Evolutionary conservation across 768 basidiomycete genomes (phyloP).

Genomic region (Hemileccinum impolitum): DNA sequence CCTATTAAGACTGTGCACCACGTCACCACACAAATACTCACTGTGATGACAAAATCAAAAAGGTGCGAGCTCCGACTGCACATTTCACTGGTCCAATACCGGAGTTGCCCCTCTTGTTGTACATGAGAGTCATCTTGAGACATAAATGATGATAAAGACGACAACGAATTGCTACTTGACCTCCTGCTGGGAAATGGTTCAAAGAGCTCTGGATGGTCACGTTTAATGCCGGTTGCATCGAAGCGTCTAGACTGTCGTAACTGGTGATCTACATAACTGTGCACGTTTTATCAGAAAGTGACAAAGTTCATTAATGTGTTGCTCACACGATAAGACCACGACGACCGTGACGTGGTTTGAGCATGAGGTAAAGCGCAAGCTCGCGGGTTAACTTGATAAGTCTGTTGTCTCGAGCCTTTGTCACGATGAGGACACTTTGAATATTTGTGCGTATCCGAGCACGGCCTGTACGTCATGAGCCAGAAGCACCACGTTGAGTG

Average conservation of each 20-base stretch:
- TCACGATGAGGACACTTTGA: conserved; percentile 91
- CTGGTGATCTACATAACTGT: conserved; percentile 92
- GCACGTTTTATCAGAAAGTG: conserved; percentile 13
- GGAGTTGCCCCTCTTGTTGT: conserved; percentile 80
- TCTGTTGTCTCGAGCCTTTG: conserved; percentile 95
- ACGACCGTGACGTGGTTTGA: conserved; percentile 61
- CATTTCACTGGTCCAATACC: conserved; percentile 98
- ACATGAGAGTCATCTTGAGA: conserved; percentile 38
- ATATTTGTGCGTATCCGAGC: conserved; percentile 90
- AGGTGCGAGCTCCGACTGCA: conserved; percentile 86
- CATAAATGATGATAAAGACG: conserved; percentile 48
- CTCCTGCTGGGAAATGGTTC: conserved; percentile 71
- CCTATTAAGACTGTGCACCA: conserved; percentile 10
- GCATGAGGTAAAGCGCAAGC: conserved; percentile 93
- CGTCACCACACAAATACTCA: conserved; percentile 38
- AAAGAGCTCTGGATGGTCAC: conserved; percentile 87
- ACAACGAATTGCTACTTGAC: conserved; percentile 59
- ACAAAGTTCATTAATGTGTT: conserved; percentile 12
- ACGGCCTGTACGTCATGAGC: conserved; percentile 57
- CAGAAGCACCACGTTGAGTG: background rate
- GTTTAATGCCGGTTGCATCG: conserved; percentile 84
- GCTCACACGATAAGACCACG: conserved; percentile 86
- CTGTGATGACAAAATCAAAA: conserved; percentile 97
- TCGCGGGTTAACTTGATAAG: conserved; percentile 94
- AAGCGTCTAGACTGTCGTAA: conserved; percentile 87